These are phyloP conservation scores for Geotrichum australiense DNA, from an alignment of 1,139 yeast species.

Conservation along the genomic window DNA sequence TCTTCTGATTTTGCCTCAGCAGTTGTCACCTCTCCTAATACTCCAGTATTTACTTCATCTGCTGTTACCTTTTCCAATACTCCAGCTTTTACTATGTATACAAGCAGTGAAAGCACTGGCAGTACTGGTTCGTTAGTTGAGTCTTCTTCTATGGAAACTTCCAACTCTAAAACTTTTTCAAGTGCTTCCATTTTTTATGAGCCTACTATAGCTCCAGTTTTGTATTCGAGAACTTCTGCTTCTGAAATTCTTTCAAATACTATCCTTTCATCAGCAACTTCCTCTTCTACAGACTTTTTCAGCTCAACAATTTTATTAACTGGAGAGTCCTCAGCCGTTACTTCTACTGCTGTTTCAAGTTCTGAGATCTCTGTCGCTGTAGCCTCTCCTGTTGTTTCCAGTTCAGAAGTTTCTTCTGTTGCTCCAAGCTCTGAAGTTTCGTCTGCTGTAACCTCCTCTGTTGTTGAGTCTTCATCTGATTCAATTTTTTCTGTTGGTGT, in stretches of 20 bases:
- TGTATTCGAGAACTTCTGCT: neutral
- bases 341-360: constrained; percentile 1
- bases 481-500: too few species aligned
- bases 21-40: neutral
- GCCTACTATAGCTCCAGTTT: neutral
- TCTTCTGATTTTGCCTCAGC: neutral
- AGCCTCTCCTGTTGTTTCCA: neutral
- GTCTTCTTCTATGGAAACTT: constrained; percentile 3
- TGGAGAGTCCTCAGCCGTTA: neutral
- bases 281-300: neutral
- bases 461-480: too few species aligned
- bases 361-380: neutral
- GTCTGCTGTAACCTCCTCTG: neutral
- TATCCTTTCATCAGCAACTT: neutral
- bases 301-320: neutral
- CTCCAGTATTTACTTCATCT: constrained; percentile 4
- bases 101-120: constrained; percentile 2
- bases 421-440: too few species aligned
- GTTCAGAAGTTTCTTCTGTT: neutral
- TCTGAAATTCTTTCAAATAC: neutral
- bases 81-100: too few species aligned
- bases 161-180: neutral
- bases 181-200: neutral
- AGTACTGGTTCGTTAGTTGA: neutral
- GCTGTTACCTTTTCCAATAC: neutral